phyloP scores from a whole-genome alignment of 495 filamentous ascomycete species.

The Penicillium ochrochloron region DNA sequence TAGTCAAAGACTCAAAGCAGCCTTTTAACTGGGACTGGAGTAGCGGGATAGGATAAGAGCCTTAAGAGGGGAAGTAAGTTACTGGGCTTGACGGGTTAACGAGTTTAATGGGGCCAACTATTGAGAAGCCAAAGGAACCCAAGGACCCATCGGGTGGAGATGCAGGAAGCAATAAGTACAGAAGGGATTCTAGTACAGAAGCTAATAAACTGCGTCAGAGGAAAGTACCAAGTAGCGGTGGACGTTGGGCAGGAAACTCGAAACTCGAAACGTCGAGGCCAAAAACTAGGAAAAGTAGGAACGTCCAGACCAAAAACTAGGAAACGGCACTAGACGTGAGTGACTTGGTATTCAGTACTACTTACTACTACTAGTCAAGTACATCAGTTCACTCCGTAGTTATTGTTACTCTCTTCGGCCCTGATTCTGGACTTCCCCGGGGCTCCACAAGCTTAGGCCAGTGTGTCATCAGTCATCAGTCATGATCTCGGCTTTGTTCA shows the following conservation, averaged over 20 bases:
- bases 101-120: neutral
- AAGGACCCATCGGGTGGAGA: conserved; percentile 17
- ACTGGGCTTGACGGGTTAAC: neutral
- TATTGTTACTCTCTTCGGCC: conserved; percentile 16
- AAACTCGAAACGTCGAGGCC: neutral
- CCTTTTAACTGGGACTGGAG: neutral
- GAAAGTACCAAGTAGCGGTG: conserved; percentile 36
- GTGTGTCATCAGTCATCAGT: neutral
- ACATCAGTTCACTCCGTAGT: too few species aligned
- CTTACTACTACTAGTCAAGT: neutral
- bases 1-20: too few species aligned
- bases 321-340: neutral
- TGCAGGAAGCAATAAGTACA: conserved; percentile 5
- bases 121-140: too few species aligned
- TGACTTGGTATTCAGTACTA: neutral
- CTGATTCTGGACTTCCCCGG: conserved; percentile 23
- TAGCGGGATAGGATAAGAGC: neutral
- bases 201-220: neutral
- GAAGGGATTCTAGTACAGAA: too few species aligned
- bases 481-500: neutral
- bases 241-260: conserved; percentile 32
- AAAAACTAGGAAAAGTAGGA: neutral
- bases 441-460: conserved; percentile 15
- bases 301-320: neutral
- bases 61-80: too few species aligned